phyloP scores from a whole-genome alignment of 2,329 filamentous ascomycete species.

The Cercospora sp. region DNA sequence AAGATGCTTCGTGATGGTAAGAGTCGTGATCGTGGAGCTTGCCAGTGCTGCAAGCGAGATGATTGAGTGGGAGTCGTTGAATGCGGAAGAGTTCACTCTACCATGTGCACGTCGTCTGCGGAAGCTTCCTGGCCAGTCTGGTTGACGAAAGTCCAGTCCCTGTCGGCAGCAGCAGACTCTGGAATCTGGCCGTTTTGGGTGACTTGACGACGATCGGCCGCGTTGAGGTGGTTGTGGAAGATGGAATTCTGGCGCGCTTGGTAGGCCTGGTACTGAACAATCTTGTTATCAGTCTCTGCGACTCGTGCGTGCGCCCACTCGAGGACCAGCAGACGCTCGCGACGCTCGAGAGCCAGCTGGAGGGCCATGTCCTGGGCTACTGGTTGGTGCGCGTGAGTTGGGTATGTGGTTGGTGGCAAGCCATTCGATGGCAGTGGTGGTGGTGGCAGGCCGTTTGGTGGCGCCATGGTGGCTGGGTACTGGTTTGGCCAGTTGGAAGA shows the following conservation, averaged over 20 bases:
- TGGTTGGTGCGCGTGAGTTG: neutral
- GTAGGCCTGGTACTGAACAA: neutral
- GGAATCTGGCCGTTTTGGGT: neutral
- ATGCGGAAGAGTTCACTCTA: neutral
- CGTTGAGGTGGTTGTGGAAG: neutral
- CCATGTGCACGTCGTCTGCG: conserved; percentile 2
- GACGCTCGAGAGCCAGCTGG: neutral
- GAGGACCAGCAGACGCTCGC: neutral
- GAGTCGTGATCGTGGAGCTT: neutral
- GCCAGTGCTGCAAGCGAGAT: neutral
- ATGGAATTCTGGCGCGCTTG: neutral
- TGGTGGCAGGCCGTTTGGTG: neutral
- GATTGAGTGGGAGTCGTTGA: neutral
- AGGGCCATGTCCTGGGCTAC: neutral
- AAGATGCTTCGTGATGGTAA: neutral
- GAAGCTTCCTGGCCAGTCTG: conserved; percentile 1
- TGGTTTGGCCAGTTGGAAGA: neutral
- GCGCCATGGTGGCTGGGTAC: neutral
- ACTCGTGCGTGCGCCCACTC: neutral
- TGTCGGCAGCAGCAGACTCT: neutral
- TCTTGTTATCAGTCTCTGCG: neutral
- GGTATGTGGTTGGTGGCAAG: neutral
- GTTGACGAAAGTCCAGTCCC: neutral
- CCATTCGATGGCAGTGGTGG: neutral
- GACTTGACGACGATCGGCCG: neutral